phyloP scores from a whole-genome alignment of 177 flowering plant species.

The Vitis hybrid region DNA sequence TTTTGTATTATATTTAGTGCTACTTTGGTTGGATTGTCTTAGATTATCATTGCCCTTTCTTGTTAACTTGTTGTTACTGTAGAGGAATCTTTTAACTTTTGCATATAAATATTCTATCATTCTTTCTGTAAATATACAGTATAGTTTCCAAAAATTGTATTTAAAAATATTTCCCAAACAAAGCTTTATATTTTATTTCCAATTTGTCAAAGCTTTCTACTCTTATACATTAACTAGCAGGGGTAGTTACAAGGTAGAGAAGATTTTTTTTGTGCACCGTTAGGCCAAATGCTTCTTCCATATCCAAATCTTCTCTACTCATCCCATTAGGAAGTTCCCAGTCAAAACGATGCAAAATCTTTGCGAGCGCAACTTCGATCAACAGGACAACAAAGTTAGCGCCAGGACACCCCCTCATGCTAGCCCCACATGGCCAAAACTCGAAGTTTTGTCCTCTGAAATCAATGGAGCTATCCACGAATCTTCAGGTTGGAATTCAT shows the following conservation, averaged over 20 bases:
- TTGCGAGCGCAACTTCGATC: slow-evolving; percentile 16
- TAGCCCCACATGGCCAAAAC: slow-evolving; percentile 17
- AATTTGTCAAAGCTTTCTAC: too few species aligned
- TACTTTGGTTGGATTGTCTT: too few species aligned
- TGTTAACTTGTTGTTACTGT: too few species aligned
- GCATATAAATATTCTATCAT: too few species aligned
- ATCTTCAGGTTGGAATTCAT: slow-evolving; percentile 17
- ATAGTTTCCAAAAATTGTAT: too few species aligned
- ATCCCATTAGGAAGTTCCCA: slow-evolving; percentile 20
- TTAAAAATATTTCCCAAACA: too few species aligned
- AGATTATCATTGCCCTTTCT: too few species aligned
- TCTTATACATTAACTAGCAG: background rate
- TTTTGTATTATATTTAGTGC: too few species aligned
- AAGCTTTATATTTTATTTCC: too few species aligned
- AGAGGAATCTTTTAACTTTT: too few species aligned
- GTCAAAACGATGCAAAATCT: slow-evolving; percentile 14
- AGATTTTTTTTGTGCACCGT: slow-evolving; percentile 16
- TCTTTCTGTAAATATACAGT: too few species aligned
- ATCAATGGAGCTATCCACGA: slow-evolving; percentile 12
- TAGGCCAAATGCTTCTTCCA: slow-evolving; percentile 15
- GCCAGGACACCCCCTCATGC: slow-evolving; percentile 22
- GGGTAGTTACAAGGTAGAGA: slow-evolving; percentile 10
- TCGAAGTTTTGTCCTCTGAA: slow-evolving; percentile 21
- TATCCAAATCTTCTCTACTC: slow-evolving; percentile 8
- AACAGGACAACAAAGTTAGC: slow-evolving; percentile 3